A percentile compares a stretch with the other conserved stretches of the same genome.
Evolutionary conservation across 306 rosid species (phyloP).

Genomic region (Acacia confusa): DNA sequence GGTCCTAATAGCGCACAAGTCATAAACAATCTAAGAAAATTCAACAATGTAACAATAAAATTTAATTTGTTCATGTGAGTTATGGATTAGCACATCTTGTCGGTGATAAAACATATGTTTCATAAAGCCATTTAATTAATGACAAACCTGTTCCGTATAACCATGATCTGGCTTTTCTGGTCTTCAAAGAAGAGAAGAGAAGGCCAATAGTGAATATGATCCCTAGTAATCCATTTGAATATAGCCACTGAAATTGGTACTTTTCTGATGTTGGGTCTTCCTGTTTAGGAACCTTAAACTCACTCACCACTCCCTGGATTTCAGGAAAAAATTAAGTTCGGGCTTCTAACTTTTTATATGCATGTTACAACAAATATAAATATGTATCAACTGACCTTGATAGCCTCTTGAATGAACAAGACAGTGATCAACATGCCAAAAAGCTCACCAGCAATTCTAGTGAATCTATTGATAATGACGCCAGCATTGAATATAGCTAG

Average conservation of each 20-base stretch:
- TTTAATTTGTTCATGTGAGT: neutral
- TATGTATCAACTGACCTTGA: conserved; percentile 52
- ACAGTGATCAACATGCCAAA: conserved; percentile 88
- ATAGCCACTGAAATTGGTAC: conserved; percentile 62
- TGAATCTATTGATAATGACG: conserved; percentile 64
- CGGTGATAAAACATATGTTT: neutral
- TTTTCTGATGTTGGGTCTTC: conserved; percentile 46
- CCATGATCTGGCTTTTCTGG: conserved; percentile 91
- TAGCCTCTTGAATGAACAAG: conserved; percentile 85
- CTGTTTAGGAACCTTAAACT: conserved; percentile 62
- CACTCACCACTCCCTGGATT: conserved; percentile 72
- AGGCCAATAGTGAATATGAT: conserved; percentile 71
- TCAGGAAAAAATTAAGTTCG: conserved; percentile 9
- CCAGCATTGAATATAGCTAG: conserved; percentile 84
- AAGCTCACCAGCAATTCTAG: conserved; percentile 84
- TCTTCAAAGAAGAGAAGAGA: conserved; percentile 69
- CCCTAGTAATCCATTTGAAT: conserved; percentile 79
- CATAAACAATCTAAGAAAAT: neutral
- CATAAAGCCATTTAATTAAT: neutral
- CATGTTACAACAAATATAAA: neutral
- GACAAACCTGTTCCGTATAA: conserved; percentile 75
- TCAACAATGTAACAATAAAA: neutral
- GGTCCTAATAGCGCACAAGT: neutral
- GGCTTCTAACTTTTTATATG: neutral
- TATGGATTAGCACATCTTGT: neutral